phyloP scores from a whole-genome alignment of 495 filamentous ascomycete genomes.

The Letharia lupina region DNA sequence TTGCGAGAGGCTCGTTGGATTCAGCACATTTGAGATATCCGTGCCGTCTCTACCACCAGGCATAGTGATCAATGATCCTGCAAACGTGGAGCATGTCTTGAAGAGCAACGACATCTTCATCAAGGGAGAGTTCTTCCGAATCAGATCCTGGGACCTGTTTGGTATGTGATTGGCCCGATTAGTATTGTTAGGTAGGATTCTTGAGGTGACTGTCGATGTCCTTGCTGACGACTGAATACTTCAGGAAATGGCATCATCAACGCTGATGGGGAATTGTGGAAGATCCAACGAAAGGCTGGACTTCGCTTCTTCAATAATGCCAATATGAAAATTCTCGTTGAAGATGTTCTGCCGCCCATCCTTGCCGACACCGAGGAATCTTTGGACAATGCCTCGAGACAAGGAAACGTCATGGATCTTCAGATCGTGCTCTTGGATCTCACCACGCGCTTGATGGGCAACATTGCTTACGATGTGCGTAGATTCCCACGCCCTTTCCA shows the following conservation, averaged over 20 bases:
- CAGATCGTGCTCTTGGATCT: slow-evolving; percentile 51
- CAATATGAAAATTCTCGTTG: slow-evolving; percentile 48
- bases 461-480: slow-evolving; percentile 50
- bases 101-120: slow-evolving; percentile 49
- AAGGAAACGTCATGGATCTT: slow-evolving; percentile 36
- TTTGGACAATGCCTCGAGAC: slow-evolving; percentile 28
- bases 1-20: slow-evolving; percentile 44
- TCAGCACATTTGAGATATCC: slow-evolving; percentile 47
- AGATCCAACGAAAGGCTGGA: slow-evolving; percentile 50
- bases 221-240: slow-evolving; percentile 1
- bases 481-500: background rate
- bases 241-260: slow-evolving; percentile 55
- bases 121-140: slow-evolving; percentile 51
- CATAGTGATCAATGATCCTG: slow-evolving; percentile 51
- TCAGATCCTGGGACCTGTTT: slow-evolving; percentile 51
- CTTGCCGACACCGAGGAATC: slow-evolving; percentile 33
- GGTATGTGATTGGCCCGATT: slow-evolving; percentile 27
- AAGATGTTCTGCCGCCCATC: slow-evolving; percentile 45
- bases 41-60: slow-evolving; percentile 51
- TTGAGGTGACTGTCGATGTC: background rate
- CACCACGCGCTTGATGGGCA: slow-evolving; percentile 52
- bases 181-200: background rate
- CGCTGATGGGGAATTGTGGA: slow-evolving; percentile 53
- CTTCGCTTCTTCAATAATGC: slow-evolving; percentile 47
- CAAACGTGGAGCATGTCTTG: slow-evolving; percentile 50